Percentiles rank a stretch among this genome's conserved stretches.
These are phyloP conservation scores for Gaultheria prostrata DNA, from an alignment of 148 eudicot genomes.

Conservation along the genomic window DNA sequence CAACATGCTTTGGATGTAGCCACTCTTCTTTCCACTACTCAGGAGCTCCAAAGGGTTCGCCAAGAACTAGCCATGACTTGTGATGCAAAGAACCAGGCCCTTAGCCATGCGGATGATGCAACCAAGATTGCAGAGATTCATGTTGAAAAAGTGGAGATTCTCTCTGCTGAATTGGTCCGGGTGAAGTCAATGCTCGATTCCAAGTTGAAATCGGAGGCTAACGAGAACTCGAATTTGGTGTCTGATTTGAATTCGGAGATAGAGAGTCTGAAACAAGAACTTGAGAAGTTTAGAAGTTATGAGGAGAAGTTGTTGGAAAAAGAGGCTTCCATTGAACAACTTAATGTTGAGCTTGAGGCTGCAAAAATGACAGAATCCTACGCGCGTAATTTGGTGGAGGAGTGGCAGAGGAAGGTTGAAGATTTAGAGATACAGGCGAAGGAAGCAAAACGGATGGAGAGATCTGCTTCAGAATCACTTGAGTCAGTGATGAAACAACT, in stretches of 20 bases:
- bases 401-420: slow-evolving; percentile 61
- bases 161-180: slow-evolving; percentile 63
- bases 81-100: slow-evolving; percentile 72
- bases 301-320: slow-evolving; percentile 55
- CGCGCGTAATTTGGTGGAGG: slow-evolving; percentile 58
- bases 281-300: slow-evolving; percentile 35
- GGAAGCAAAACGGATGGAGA: slow-evolving; percentile 66
- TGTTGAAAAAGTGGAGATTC: slow-evolving; percentile 58
- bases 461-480: slow-evolving; percentile 78
- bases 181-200: slow-evolving; percentile 70
- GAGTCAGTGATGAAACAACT: slow-evolving; percentile 71
- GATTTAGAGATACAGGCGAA: slow-evolving; percentile 50
- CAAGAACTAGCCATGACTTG: slow-evolving; percentile 60
- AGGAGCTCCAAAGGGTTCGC: slow-evolving; percentile 68
- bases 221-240: slow-evolving; percentile 38
- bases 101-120: slow-evolving; percentile 83
- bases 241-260: slow-evolving; percentile 49
- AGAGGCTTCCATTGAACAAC: slow-evolving; percentile 64
- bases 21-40: slow-evolving; percentile 57
- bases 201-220: slow-evolving; percentile 42
- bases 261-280: slow-evolving; percentile 48
- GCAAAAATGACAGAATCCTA: slow-evolving; percentile 80
- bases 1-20: slow-evolving; percentile 72
- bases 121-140: slow-evolving; percentile 78
- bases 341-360: slow-evolving; percentile 76